phyloP scores from a whole-genome alignment of 305 asterid genomes.

The Solanum aculeatissimum region DNA sequence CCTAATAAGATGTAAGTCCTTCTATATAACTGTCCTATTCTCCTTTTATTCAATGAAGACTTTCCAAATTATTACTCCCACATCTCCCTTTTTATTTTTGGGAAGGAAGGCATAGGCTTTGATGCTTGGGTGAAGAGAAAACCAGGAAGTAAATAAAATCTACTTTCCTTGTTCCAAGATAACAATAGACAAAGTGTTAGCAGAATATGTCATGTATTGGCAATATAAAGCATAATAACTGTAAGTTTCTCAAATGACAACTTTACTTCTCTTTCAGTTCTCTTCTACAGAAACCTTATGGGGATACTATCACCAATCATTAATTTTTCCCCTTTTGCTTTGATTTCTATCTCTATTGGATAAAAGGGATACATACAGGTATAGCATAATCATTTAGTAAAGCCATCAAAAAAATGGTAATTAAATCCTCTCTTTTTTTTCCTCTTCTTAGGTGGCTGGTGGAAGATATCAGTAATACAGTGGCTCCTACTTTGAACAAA shows the following conservation, averaged over 20 bases:
- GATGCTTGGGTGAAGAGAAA: neutral
- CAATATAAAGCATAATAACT: neutral
- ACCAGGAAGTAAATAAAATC: neutral
- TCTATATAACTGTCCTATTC: neutral
- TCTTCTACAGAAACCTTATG: neutral
- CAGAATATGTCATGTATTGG: neutral
- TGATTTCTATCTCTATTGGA: neutral
- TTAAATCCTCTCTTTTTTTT: neutral
- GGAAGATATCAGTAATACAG: neutral
- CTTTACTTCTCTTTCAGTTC: neutral
- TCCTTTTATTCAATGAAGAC: neutral
- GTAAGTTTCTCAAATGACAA: neutral
- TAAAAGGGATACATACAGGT: neutral
- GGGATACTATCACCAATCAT: neutral
- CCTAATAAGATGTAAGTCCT: neutral
- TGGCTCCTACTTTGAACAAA: neutral
- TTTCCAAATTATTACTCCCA: neutral
- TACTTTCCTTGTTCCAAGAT: neutral
- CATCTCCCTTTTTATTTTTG: neutral
- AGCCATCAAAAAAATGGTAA: neutral
- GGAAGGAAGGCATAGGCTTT: neutral
- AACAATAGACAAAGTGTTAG: neutral
- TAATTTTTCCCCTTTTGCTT: neutral
- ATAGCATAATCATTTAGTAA: neutral
- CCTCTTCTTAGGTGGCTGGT: neutral